Evolutionary conservation across 805 yeast genomes (phyloP), one percentile per base, ranked within the genome.

Genomic region (Jamesozyma jinghongensis): DNA sequence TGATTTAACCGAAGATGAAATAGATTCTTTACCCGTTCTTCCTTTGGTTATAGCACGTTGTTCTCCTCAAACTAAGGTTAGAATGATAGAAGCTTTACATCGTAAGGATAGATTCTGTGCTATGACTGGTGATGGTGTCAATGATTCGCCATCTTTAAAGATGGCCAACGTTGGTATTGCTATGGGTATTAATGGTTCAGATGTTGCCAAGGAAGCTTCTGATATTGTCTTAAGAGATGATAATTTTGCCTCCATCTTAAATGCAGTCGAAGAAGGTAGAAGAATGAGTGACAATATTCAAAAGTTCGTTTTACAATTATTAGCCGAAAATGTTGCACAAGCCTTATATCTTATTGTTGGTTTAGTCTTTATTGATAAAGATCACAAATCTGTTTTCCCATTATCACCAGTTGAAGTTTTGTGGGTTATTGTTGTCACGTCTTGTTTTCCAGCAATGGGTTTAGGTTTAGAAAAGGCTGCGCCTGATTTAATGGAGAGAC

Each of bases 71-170:
- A 95, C 90, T 56, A 87, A 87, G 58, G 86, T 88, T 40, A 72
- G 84, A 43, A 88, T 87, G 67, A 94, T 87, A 19, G 79, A 82
- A 56, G 96, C 96, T 1, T 70, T 88, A 47, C 95, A 88, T 60
- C 74, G 77, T 57, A 75, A 94, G 56, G 94, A 94, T 28, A 94
- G 87, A 59, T 79, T 88, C 47, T 97, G 92, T 44, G 97, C 97
- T 14, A 88, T 90, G 96, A 88, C 97, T n/a, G 98, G 98, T 53
- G 97, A 88, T 63, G 97, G 97, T 64, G 96, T 90, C 18, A 88
- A 88, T 59, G 97, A 88, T 67, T 96, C 97, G 0, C 97, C 97
- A 13, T 95, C 97, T 13, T 73, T 90, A 53, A 88, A 90, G 58
- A 71, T 87, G 59, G 97, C 97, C 3, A 95, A 88, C 64, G 90